Evolutionary conservation across 2,329 filamentous ascomycete species (phyloP).

Genomic region (Ophiostoma sp.): DNA sequence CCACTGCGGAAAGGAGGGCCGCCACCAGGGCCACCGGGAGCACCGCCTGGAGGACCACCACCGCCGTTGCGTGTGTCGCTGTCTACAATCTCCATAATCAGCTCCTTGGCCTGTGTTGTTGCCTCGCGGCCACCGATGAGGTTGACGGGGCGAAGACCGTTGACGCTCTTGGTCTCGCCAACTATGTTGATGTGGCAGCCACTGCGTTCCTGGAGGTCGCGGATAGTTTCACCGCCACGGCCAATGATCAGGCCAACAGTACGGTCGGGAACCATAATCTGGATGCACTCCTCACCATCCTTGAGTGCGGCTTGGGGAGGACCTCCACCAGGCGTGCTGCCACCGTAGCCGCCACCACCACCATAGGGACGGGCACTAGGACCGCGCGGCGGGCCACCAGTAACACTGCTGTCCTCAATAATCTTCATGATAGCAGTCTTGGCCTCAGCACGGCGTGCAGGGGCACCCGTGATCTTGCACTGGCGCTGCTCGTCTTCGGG

Average conservation of each 20-base stretch:
- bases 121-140: conserved; percentile 74
- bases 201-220: conserved; percentile 83
- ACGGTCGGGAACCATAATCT: conserved; percentile 92
- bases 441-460: conserved; percentile 66
- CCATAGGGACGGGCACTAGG: conserved; percentile 29
- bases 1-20: conserved; percentile 30
- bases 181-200: conserved; percentile 97
- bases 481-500: conserved; percentile 66
- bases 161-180: conserved; percentile 86
- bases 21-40: conserved; percentile 25
- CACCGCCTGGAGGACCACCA: conserved; percentile 20
- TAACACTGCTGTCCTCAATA: conserved; percentile 70
- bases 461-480: conserved; percentile 77
- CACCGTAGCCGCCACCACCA: conserved; percentile 32
- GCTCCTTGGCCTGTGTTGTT: conserved; percentile 71
- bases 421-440: conserved; percentile 80
- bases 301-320: conserved; percentile 42
- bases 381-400: conserved; percentile 27
- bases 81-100: conserved; percentile 91
- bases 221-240: conserved; percentile 87
- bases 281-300: conserved; percentile 77
- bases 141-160: conserved; percentile 83
- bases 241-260: conserved; percentile 91
- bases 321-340: conserved; percentile 35
- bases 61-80: conserved; percentile 64